phyloP scores from a whole-genome alignment of 2,329 filamentous ascomycete genomes.

The Botrytis tulipae region DNA sequence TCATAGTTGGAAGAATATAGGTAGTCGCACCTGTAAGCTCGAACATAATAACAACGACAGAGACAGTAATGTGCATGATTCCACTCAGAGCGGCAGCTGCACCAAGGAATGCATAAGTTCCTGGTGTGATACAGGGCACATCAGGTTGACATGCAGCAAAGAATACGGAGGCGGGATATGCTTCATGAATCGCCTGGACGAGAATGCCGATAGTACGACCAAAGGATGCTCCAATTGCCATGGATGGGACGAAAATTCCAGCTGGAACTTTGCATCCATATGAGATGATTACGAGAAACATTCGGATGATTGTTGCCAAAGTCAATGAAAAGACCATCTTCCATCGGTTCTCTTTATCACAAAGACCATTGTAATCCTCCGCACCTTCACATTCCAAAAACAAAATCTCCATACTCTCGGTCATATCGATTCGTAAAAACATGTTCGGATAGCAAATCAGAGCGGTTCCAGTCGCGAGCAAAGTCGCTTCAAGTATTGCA shows the following conservation, averaged over 20 bases:
- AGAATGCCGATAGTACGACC: conserved; percentile 92
- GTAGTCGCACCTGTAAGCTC: conserved; percentile 95
- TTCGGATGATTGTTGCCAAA: conserved; percentile 76
- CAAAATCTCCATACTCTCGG: conserved; percentile 97
- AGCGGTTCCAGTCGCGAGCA: conserved; percentile 80
- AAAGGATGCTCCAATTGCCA: conserved; percentile 95
- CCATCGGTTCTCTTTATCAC: conserved; percentile 73
- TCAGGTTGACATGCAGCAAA: conserved; percentile 89
- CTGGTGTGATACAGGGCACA: conserved; percentile 92
- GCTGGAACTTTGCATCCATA: conserved; percentile 98
- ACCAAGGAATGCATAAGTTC: conserved; percentile 93
- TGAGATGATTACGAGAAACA: conserved; percentile 86
- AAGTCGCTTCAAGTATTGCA: conserved; percentile 80
- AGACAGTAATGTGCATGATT: conserved; percentile 97
- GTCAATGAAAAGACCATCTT: conserved; percentile 75
- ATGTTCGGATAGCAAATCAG: conserved; percentile 96
- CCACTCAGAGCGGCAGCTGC: conserved; percentile 88
- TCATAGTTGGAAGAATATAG: conserved; percentile 98
- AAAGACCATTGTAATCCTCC: conserved; percentile 86
- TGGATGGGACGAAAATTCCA: conserved; percentile 96
- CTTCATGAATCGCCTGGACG: conserved; percentile 84
- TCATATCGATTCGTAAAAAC: conserved; percentile 96
- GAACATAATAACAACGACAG: conserved; percentile 99
- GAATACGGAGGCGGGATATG: conserved; percentile 77
- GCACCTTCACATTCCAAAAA: conserved; percentile 90